phyloP scores from a whole-genome alignment of 768 basidiomycete genomes.

The Mycena belliarum region DNA sequence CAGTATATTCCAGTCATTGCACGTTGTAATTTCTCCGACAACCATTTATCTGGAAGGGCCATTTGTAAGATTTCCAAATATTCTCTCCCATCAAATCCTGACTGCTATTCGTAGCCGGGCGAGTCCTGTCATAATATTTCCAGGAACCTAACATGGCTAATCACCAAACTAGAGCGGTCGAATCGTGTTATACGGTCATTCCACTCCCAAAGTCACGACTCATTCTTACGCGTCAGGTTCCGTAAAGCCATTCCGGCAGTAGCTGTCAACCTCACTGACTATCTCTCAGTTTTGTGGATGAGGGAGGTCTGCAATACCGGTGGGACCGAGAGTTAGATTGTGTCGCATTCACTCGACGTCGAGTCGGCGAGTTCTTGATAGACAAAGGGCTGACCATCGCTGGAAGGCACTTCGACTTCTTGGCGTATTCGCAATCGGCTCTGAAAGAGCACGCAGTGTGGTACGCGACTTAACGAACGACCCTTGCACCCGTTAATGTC shows the following conservation, averaged over 20 bases:
- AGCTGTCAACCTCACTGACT: not conserved
- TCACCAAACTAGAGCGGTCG: constrained; percentile 46
- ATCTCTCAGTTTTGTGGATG: constrained; percentile 51
- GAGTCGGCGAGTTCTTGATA: constrained; percentile 48
- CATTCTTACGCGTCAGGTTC: constrained; percentile 62
- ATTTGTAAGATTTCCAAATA: constrained; percentile 18
- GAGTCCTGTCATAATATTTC: not conserved
- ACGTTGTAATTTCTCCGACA: constrained; percentile 56
- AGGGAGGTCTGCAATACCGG: constrained; percentile 51
- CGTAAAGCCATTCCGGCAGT: not conserved
- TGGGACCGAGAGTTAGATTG: constrained; percentile 61
- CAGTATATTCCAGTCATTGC: constrained; percentile 44
- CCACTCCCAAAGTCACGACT: constrained; percentile 41
- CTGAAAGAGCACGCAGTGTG: constrained; percentile 67
- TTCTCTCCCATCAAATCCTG: not conserved
- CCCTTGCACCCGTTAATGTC: too few species aligned
- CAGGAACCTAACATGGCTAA: not conserved
- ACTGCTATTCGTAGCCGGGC: constrained; percentile 7
- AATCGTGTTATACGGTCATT: constrained; percentile 64
- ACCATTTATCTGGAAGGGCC: constrained; percentile 54
- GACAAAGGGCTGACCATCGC: constrained; percentile 53
- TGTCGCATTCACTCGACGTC: constrained; percentile 44
- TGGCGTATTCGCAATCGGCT: constrained; percentile 76
- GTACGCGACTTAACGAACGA: too few species aligned
- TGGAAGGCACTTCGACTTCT: constrained; percentile 56